Evolutionary conservation across 2,329 filamentous ascomycete genomes (phyloP), one percentile per base, ranked within the genome.

Genomic region (Penicillium sp.): DNA sequence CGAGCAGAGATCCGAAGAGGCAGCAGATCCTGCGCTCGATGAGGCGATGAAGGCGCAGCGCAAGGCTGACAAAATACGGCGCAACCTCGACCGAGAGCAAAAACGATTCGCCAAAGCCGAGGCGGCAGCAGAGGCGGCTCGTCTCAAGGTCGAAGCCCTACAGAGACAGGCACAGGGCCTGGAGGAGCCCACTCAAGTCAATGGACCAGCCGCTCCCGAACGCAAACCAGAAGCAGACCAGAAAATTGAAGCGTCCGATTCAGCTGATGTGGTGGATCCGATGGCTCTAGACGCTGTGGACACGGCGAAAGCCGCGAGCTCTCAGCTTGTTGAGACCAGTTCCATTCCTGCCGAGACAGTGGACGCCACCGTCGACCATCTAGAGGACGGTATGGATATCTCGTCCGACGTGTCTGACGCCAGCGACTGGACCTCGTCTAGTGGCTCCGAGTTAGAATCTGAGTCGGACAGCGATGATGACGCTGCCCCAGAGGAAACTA

Each of bases 81-180:
- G 67, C 52, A 74, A 71, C 51, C 79, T 90, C 42, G 81, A 85
- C 63, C 88, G 85, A 69, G 86, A 89, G 54, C 86, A 90, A 69
- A 74, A 71, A 57, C 68, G 69, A 38, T 69, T 75, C 42, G 73
- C 72, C 38, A 74, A 74, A 59, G 76, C 76, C 6, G 74, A 78
- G 54, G 74, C 73, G 0, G 69, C 74, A 54, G 72, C 72, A 4
- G 69, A 72, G 44, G 69, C 66, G 47, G 71, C 71, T 51, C 69
- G 70, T 36, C 62, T 70, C 15, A 66, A 65, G 33, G 63, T 68
- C 16, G 70, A 73, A 53, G 65, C 64, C 28, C 53, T 68, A 36
- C 65, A 68, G 52, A 64, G 65, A 45, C 59, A 59, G n/a, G 54
- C 54, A 5, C 49, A 56, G 43, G 55, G 58, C 31, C 47, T 45